Evolutionary conservation across 2,329 filamentous ascomycete species (phyloP).

Genomic region (Arthroderma sp.): DNA sequence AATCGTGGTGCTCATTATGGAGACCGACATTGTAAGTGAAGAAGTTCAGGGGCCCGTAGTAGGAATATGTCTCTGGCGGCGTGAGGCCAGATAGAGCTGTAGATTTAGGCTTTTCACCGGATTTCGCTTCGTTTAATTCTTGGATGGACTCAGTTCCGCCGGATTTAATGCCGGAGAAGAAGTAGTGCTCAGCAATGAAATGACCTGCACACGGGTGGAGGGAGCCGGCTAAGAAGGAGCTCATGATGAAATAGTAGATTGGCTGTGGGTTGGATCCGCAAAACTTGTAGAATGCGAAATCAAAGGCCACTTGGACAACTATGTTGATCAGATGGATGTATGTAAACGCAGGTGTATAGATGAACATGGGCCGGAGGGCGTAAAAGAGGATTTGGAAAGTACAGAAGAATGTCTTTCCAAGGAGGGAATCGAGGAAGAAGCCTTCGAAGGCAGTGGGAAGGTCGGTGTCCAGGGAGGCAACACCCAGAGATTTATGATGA

Average conservation of each 20-base stretch:
- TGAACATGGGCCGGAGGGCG: slow-evolving; percentile 84
- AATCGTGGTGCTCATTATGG: slow-evolving; percentile 98
- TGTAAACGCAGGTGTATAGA: slow-evolving; percentile 82
- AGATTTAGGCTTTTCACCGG: slow-evolving; percentile 25
- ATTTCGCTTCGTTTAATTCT: slow-evolving; percentile 28
- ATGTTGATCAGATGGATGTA: slow-evolving; percentile 76
- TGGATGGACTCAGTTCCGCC: slow-evolving; percentile 38
- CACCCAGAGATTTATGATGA: slow-evolving; percentile 95
- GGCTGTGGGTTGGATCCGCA: slow-evolving; percentile 46
- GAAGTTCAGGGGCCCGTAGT: slow-evolving; percentile 86
- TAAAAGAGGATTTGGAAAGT: slow-evolving; percentile 99
- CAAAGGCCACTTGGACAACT: slow-evolving; percentile 60
- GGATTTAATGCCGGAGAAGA: slow-evolving; percentile 38
- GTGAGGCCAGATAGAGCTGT: slow-evolving; percentile 30
- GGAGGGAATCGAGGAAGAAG: slow-evolving; percentile 77
- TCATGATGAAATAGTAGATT: slow-evolving; percentile 71
- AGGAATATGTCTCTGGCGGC: slow-evolving; percentile 88
- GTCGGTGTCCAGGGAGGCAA: slow-evolving; percentile 91
- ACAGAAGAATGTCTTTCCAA: slow-evolving; percentile 96
- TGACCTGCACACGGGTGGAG: slow-evolving; percentile 91
- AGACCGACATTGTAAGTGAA: slow-evolving; percentile 94
- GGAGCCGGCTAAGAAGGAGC: slow-evolving; percentile 84
- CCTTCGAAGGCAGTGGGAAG: slow-evolving; percentile 86
- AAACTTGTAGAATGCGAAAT: slow-evolving; percentile 51
- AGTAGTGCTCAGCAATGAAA: slow-evolving; percentile 97